A percentile compares a stretch with the other conserved stretches of the same genome.
Evolutionary conservation across 208 protist genomes (phyloP).

Genomic region (Leishmania turanica): DNA sequence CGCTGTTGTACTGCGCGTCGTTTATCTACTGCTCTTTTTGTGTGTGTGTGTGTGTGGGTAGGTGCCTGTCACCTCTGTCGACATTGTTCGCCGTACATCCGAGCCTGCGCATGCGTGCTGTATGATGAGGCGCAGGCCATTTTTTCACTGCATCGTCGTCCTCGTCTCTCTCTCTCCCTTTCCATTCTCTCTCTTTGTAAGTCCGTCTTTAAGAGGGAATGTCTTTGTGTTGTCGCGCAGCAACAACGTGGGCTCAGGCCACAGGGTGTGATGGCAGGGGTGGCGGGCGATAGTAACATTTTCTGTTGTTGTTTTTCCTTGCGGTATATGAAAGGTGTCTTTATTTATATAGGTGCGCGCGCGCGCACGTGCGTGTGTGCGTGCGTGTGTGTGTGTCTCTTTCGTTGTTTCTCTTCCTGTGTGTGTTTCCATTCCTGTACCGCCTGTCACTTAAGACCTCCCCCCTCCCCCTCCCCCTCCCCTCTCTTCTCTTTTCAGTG

Average conservation of each 20-base stretch:
- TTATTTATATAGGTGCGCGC: neutral
- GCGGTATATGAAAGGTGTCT: neutral
- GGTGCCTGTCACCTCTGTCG: neutral
- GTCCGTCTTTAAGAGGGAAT: neutral
- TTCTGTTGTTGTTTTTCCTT: neutral
- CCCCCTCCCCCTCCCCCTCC: no score
- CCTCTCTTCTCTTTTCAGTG: neutral
- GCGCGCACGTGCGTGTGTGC: no score
- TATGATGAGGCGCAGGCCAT: no score
- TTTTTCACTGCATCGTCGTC: neutral
- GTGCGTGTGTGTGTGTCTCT: neutral
- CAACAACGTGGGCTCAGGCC: neutral
- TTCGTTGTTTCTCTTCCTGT: neutral
- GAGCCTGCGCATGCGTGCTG: neutral
- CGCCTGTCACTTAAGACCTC: neutral
- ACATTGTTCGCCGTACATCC: neutral
- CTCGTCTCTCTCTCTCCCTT: neutral
- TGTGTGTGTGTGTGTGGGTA: neutral
- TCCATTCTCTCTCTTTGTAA: neutral
- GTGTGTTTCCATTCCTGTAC: neutral
- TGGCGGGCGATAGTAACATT: neutral
- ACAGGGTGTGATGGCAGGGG: neutral
- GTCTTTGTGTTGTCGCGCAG: neutral
- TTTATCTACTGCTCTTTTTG: neutral
- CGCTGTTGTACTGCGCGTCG: neutral